Conservation (phyloP, 805 yeast genomes). For the Monosporozyma aerobia region DNA sequence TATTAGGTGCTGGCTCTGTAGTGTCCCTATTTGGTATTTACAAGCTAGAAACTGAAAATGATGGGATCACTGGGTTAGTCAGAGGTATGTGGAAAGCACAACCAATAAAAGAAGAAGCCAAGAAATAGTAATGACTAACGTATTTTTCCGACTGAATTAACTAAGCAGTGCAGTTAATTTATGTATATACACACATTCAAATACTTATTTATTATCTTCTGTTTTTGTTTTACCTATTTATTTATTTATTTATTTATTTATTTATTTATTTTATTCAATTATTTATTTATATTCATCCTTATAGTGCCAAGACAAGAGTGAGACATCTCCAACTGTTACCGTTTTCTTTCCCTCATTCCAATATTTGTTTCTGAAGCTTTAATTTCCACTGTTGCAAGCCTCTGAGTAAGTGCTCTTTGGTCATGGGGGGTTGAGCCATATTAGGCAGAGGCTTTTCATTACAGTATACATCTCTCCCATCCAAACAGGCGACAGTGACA, state of each 20-base stretch:
- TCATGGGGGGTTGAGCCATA: not conserved
- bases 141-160: no score
- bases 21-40: constrained; percentile 73
- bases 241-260: not conserved
- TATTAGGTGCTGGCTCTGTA: constrained; percentile 64
- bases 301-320: not conserved
- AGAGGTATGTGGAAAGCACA: constrained; percentile 6
- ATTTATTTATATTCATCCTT: constrained; percentile 2
- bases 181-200: not conserved
- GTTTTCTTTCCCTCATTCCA: not conserved
- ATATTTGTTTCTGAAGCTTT: constrained; percentile 10
- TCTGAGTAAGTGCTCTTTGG: constrained; percentile 5
- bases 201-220: not conserved
- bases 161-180: not conserved
- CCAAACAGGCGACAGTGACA: constrained; percentile 9
- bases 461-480: constrained; percentile 24
- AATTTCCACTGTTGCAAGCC: constrained; percentile 13
- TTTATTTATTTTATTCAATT: not conserved
- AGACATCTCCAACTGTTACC: not conserved
- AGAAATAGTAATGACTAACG: not conserved
- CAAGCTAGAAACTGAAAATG: constrained; percentile 66
- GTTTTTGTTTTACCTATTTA: constrained; percentile 2
- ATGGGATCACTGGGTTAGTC: constrained; percentile 54
- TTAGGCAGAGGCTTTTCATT: constrained; percentile 10
- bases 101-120: not conserved